Percentiles rank a stretch among this genome's conserved stretches.
These are phyloP conservation scores for Xylaria telfairii DNA, from an alignment of 495 filamentous ascomycete genomes.

Conservation along the genomic window DNA sequence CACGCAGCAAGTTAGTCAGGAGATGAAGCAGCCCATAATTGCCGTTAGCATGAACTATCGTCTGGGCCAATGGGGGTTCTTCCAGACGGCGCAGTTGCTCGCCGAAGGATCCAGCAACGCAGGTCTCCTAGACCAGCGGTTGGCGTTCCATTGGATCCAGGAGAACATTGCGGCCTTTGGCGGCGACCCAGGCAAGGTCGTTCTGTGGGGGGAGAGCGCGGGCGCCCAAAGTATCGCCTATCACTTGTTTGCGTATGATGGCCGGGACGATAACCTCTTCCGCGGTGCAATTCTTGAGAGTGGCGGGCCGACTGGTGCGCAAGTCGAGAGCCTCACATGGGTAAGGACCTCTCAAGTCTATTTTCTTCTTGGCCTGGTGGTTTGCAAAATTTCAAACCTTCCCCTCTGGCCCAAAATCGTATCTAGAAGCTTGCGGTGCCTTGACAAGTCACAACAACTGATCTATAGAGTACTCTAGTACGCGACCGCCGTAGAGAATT, in stretches of 20 bases:
- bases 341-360: background rate
- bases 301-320: conserved; percentile 41
- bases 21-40: conserved; percentile 40
- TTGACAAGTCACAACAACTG: background rate
- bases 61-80: conserved; percentile 64
- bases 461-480: conserved; percentile 21
- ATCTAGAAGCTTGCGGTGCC: background rate
- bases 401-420: background rate
- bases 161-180: conserved; percentile 63
- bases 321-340: conserved; percentile 23
- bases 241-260: conserved; percentile 60
- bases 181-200: conserved; percentile 50
- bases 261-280: conserved; percentile 59
- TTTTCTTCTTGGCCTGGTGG: background rate
- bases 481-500: conserved; percentile 47
- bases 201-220: conserved; percentile 55
- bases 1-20: conserved; percentile 36
- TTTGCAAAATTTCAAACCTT: background rate
- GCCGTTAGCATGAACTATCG: conserved; percentile 58
- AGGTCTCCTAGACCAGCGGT: conserved; percentile 50
- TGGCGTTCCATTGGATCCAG: conserved; percentile 55
- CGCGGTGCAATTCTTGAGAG: conserved; percentile 64
- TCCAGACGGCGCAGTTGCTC: conserved; percentile 38
- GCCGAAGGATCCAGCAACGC: conserved; percentile 45
- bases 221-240: conserved; percentile 60